These are phyloP conservation scores for Trichoderma sp. DNA, from an alignment of 2,329 filamentous ascomycete species.

Conservation along the genomic window DNA sequence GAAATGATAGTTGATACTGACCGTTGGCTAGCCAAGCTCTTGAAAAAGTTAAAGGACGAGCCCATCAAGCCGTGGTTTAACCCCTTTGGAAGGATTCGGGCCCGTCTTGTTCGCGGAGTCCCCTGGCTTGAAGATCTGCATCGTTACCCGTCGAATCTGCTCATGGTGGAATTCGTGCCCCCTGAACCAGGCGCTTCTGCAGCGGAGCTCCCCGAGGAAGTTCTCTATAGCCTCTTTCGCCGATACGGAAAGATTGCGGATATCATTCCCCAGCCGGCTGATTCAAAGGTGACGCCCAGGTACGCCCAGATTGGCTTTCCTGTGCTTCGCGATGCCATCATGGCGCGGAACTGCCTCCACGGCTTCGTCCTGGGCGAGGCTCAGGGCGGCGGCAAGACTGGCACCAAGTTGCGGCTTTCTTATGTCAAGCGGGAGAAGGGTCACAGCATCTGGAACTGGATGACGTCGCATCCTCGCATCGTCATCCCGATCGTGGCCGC, in stretches of 20 bases:
- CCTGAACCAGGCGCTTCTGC: slow-evolving; percentile 69
- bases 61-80: slow-evolving; percentile 89
- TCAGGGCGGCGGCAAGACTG: slow-evolving; percentile 71
- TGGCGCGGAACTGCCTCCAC: slow-evolving; percentile 91
- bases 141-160: slow-evolving; percentile 71
- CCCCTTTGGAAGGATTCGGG: slow-evolving; percentile 71
- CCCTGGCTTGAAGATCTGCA: slow-evolving; percentile 96
- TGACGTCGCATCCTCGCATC: slow-evolving; percentile 81
- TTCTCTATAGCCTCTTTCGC: slow-evolving; percentile 82
- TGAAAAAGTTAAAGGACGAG: slow-evolving; percentile 65
- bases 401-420: slow-evolving; percentile 77
- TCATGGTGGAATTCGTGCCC: slow-evolving; percentile 85
- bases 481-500: slow-evolving; percentile 83
- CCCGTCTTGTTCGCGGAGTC: slow-evolving; percentile 74
- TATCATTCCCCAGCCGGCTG: slow-evolving; percentile 77
- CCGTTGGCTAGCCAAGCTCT: slow-evolving; percentile 52
- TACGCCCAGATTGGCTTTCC: slow-evolving; percentile 81
- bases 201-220: slow-evolving; percentile 82
- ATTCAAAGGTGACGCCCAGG: slow-evolving; percentile 81
- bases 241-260: slow-evolving; percentile 89
- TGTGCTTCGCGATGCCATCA: slow-evolving; percentile 72
- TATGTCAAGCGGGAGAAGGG: slow-evolving; percentile 79
- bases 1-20: not conserved
- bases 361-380: slow-evolving; percentile 72
- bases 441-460: slow-evolving; percentile 83